Conservation (phyloP, 2,329 filamentous ascomycete species). For the Fusarium tuaranense region DNA sequence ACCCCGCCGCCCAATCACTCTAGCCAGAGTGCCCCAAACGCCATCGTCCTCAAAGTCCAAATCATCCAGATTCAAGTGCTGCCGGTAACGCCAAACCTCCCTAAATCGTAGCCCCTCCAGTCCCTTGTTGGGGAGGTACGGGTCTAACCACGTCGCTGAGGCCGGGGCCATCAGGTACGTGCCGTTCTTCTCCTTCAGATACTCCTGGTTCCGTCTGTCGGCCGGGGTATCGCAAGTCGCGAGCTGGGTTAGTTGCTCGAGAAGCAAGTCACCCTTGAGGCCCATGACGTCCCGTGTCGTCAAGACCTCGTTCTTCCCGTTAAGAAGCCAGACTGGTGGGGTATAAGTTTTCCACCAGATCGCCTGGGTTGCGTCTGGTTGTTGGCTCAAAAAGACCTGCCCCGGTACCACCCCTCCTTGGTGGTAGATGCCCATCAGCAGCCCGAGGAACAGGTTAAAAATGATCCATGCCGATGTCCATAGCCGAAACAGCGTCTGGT, state of each 20-base stretch:
- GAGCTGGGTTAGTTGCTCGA: constrained; percentile 67
- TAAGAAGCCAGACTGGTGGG: constrained; percentile 83
- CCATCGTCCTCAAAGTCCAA: constrained; percentile 84
- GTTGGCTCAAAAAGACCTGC: constrained; percentile 79
- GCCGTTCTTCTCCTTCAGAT: constrained; percentile 70
- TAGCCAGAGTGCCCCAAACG: constrained; percentile 75
- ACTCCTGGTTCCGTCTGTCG: constrained; percentile 66
- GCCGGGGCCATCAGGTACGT: constrained; percentile 80
- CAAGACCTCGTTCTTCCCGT: constrained; percentile 80
- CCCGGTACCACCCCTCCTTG: constrained; percentile 82
- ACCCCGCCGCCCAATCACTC: constrained; percentile 74
- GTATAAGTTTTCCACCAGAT: constrained; percentile 91
- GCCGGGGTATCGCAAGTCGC: constrained; percentile 73
- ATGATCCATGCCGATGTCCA: constrained; percentile 74
- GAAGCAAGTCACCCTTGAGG: constrained; percentile 69
- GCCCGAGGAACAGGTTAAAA: constrained; percentile 76
- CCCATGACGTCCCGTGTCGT: constrained; percentile 81
- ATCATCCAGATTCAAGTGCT: constrained; percentile 83
- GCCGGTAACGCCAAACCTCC: constrained; percentile 75
- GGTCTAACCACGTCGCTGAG: constrained; percentile 77
- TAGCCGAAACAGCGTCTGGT: constrained; percentile 58
- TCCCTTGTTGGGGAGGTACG: constrained; percentile 69
- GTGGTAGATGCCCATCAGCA: constrained; percentile 85
- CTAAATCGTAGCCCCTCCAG: constrained; percentile 72
- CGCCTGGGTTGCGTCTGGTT: constrained; percentile 75